Evolutionary conservation across 306 rosid genomes (phyloP), one percentile per base, ranked within the genome.

Genomic region (Crataegus laevigata): DNA sequence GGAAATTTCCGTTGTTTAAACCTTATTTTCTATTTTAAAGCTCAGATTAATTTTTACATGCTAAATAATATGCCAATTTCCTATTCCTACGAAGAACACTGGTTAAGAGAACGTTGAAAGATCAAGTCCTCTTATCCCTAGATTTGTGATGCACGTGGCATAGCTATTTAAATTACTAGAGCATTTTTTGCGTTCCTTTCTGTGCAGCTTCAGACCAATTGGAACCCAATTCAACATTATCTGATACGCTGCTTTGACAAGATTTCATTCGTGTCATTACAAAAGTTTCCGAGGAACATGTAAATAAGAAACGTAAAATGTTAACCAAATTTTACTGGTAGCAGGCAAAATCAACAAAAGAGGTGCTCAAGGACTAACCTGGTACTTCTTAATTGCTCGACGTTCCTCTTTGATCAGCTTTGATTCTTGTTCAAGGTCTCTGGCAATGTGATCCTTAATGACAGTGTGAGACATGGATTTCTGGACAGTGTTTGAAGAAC

Each of bases 401-500:
- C 97, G 87, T 80, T 94, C 98, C 82, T 90, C 98, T 70, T 94
- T 96, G 45, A 94, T 94, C 83, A 91, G 78, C 84, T 91, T 91
- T 36, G 98, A 94, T 84, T 94, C 98, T 84, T 90, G 89, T 82
- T 91, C 97, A 78, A 94, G 98, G 83, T 90, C 91, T 81, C 97
- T 87, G 45, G 96, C 97, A 87, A 94, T 90, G 81, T 90, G 91
- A 79, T 94, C 97, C 79, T 94, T 94, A 76, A 94, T 86, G 78
- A 91, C 98, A 65, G 98, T 36, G 96, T 87, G 83, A 94, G 93
- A 79, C 93, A 94, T 61, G 96, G 91, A 83, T 94, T 94, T 79
- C 85, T 85, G 38, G 98, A 90, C 19, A 94, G 90, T 26, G 93
- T 87, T 85, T 94, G 98, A 71, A 94, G 94, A 80, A 91, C 98